phyloP scores from a whole-genome alignment of 192 early-diverging fungal species.

The Lobulomyces angularis region DNA sequence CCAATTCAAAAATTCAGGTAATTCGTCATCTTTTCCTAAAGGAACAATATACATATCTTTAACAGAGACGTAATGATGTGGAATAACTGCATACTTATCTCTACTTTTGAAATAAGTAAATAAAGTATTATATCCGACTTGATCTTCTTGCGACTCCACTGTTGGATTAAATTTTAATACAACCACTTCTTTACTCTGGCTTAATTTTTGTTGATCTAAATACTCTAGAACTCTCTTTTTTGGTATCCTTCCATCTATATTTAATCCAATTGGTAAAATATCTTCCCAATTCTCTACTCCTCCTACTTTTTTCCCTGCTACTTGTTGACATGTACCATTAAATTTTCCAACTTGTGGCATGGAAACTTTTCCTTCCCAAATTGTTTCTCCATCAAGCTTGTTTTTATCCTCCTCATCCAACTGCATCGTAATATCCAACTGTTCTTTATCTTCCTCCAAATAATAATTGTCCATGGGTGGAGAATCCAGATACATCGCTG shows the following conservation, averaged over 20 bases:
- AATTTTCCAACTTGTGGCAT: conserved; percentile 58
- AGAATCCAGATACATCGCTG: not conserved
- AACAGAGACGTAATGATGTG: conserved; percentile 43
- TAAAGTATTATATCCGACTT: conserved; percentile 31
- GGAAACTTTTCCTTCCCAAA: conserved; percentile 51
- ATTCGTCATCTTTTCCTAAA: conserved; percentile 27
- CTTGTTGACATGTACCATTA: conserved; percentile 36
- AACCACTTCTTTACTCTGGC: conserved; percentile 43
- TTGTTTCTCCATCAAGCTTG: conserved; percentile 1
- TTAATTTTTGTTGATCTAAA: conserved; percentile 34
- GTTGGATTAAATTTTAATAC: conserved; percentile 42
- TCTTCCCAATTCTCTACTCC: conserved; percentile 36
- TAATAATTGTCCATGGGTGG: conserved; percentile 1
- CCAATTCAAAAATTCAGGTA: conserved; percentile 46
- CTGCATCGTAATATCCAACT: conserved; percentile 8
- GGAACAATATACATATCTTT: conserved; percentile 72
- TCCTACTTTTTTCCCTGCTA: conserved; percentile 38
- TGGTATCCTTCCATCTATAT: conserved; percentile 55
- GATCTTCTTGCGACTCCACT: conserved; percentile 5
- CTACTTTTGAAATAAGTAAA: conserved; percentile 50
- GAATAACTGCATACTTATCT: conserved; percentile 54
- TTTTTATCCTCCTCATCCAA: conserved; percentile 10
- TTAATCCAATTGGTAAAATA: conserved; percentile 39
- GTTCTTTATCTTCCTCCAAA: no score
- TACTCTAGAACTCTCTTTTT: conserved; percentile 36